Evolutionary conservation across 2,329 filamentous ascomycete species (phyloP), one percentile per base, ranked within the genome.

Genomic region (Colletotrichum trifolii): DNA sequence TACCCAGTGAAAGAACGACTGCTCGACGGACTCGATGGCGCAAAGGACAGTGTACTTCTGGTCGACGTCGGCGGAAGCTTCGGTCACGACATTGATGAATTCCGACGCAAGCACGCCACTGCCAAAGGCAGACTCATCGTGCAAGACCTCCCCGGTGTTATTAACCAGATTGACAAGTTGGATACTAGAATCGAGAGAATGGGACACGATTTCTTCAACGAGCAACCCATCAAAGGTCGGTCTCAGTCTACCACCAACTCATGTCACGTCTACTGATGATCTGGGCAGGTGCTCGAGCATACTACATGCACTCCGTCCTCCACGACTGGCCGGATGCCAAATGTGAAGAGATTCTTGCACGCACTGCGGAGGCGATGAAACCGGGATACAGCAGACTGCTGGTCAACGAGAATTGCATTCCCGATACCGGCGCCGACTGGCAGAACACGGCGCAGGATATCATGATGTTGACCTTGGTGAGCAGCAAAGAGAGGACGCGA

Each of bases 101-200:
- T 78, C 56, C 73, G 54, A 1, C 66, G 68, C 0, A 77, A 78
- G 47, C 76, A 77, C 63, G 76, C 79, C 0, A 54, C 74, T 0
- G 70, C 73, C 0, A 60, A 60, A 7, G 49, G 62, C 0, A 71
- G 75, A 2, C 69, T 85, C 2, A 70, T 86, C 0, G 70, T 86
- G 0, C 82, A 87, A 67, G 85, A 87, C 61, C 71, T 82, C 3
- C 75, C 78, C 0, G 70, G 73, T 6, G 79, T 85, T 7, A 74
- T 80, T 17, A 61, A 60, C 4, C 70, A 77, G 46, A 74, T 76
- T 11, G 62, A 71, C 15, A 64, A 72, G 1, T 68, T 79, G 0
- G 71, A 75, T 46, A 4, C 9, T 0, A 60, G 47, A 4, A 76
- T 81, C 35, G 71, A 76, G 50, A 60, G 68, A 3, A 77, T 83